phyloP scores from a whole-genome alignment of 2,329 filamentous ascomycete species.

The Calonectria hawksworthii region DNA sequence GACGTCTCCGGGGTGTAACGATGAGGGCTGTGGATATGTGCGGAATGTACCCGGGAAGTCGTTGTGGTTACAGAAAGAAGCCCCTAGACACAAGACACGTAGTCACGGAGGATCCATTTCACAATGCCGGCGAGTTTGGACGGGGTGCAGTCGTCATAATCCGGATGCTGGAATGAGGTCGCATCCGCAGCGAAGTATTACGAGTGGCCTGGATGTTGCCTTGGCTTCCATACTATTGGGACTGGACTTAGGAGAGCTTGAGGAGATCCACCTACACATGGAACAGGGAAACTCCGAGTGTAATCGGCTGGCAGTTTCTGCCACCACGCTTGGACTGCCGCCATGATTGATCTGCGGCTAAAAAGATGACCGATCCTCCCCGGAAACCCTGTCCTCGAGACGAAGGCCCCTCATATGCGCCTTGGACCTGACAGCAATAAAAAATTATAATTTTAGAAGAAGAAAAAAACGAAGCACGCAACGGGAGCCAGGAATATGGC shows the following conservation, averaged over 20 bases:
- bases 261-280: not conserved
- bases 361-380: not conserved
- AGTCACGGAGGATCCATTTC: not conserved
- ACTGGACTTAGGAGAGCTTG: not conserved
- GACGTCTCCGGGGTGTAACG: not conserved
- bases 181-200: not conserved
- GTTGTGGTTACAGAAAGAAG: not conserved
- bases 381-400: not conserved
- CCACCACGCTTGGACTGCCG: not conserved
- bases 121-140: not conserved
- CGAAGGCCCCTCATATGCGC: not conserved
- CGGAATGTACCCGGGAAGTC: not conserved
- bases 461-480: not conserved
- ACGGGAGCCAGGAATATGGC: not conserved
- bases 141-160: not conserved
- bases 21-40: not conserved
- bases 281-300: not conserved
- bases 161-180: not conserved
- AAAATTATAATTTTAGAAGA: not conserved
- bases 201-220: not conserved
- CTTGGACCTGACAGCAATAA: not conserved
- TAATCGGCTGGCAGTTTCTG: not conserved
- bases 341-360: constrained; percentile 2
- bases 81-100: constrained; percentile 6
- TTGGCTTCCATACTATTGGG: not conserved